These are phyloP conservation scores for Leptographium lundbergii DNA, from an alignment of 2,329 filamentous ascomycete species.

Conservation along the genomic window DNA sequence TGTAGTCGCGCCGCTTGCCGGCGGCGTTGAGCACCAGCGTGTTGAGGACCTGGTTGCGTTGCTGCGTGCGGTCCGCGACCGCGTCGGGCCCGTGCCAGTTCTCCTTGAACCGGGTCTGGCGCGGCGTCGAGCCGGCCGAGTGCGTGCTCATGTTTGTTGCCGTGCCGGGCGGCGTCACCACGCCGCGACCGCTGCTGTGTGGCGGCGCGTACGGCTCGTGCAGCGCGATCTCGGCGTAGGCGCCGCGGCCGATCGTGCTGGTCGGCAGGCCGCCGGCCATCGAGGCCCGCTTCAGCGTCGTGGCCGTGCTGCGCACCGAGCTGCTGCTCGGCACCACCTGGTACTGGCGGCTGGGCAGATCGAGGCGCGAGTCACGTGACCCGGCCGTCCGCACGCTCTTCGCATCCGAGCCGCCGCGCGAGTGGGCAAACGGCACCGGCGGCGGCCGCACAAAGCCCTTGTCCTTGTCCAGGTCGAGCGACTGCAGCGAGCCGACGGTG, in stretches of 20 bases:
- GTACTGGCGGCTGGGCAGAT: slow-evolving; percentile 44
- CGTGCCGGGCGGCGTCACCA: slow-evolving; percentile 2
- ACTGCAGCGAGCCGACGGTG: slow-evolving; percentile 25
- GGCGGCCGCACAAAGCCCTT: slow-evolving; percentile 32
- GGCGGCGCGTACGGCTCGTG: slow-evolving; percentile 22
- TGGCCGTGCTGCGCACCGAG: slow-evolving; percentile 26
- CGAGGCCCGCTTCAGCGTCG: slow-evolving; percentile 31
- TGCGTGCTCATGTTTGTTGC: neutral
- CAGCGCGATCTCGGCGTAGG: slow-evolving; percentile 37
- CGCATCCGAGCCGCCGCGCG: slow-evolving; percentile 35
- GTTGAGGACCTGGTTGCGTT: slow-evolving; percentile 33
- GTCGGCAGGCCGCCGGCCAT: slow-evolving; percentile 15
- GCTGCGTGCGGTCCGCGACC: slow-evolving; percentile 39
- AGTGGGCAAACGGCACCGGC: slow-evolving; percentile 69
- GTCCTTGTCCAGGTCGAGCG: slow-evolving; percentile 37
- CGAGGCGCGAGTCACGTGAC: slow-evolving; percentile 39
- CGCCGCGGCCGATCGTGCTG: slow-evolving; percentile 22
- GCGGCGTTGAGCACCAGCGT: slow-evolving; percentile 19
- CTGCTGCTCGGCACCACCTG: slow-evolving; percentile 29
- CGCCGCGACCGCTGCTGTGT: slow-evolving; percentile 12
- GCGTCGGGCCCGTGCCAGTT: slow-evolving; percentile 43
- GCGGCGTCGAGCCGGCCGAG: slow-evolving; percentile 14
- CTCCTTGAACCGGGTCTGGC: slow-evolving; percentile 35
- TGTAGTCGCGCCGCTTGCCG: slow-evolving; percentile 28
- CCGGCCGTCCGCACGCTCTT: slow-evolving; percentile 21